Conservation (phyloP, 805 yeast species). For the Starmerella riodocensis region DNA sequence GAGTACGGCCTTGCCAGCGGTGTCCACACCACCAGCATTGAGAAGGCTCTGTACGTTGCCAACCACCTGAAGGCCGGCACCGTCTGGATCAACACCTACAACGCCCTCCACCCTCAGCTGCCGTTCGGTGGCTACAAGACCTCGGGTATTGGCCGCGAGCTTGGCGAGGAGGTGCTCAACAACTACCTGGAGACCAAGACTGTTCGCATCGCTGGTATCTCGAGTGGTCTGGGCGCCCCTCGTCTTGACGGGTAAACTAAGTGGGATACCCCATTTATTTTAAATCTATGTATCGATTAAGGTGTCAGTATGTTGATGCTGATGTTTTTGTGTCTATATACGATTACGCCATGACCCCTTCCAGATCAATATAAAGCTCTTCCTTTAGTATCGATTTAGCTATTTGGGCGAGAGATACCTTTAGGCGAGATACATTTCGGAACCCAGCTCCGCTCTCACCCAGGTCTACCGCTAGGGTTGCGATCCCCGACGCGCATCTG, state of each 20-base stretch:
- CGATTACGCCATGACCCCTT: too few relatives aligned
- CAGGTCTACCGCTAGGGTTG: too few relatives aligned
- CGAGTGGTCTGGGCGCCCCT: conserved; percentile 13
- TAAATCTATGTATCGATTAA: neutral
- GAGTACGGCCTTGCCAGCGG: conserved; percentile 75
- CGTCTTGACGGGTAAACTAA: conserved; percentile 6
- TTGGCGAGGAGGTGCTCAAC: conserved; percentile 59
- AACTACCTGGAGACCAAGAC: conserved; percentile 66
- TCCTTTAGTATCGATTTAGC: too few relatives aligned
- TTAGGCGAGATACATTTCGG: too few relatives aligned
- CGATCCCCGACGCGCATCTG: too few relatives aligned
- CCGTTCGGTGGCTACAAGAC: conserved; percentile 75
- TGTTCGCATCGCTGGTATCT: conserved; percentile 50
- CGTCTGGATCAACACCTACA: conserved; percentile 57
- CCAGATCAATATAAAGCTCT: too few relatives aligned
- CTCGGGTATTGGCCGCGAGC: conserved; percentile 71
- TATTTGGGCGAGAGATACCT: too few relatives aligned
- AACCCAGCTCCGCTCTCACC: too few relatives aligned
- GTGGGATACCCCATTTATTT: neutral
- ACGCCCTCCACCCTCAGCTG: conserved; percentile 48
- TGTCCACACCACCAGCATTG: conserved; percentile 56
- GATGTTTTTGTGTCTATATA: too few relatives aligned
- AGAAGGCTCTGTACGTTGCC: conserved; percentile 52
- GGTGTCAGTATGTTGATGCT: too few relatives aligned
- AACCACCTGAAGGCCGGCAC: conserved; percentile 50